Percentiles rank a stretch among this genome's conserved stretches.
Evolutionary conservation across 2,329 filamentous ascomycete genomes (phyloP).

Genomic region (Chrysoporthe austroafricana): DNA sequence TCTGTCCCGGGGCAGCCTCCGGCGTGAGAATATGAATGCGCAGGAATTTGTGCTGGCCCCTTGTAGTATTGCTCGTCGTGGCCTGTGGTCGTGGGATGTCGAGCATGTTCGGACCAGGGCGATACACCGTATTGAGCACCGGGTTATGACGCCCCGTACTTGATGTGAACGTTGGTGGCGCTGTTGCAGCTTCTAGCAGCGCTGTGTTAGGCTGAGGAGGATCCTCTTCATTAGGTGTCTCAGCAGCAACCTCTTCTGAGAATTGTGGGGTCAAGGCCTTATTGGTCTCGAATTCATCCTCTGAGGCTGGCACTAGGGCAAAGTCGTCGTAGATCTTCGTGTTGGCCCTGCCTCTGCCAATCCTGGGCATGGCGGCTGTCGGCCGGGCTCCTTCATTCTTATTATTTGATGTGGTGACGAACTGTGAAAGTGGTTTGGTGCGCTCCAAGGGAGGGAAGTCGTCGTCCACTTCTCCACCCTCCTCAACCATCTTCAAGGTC

Average conservation of each 20-base stretch:
- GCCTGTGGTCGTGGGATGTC: constrained; percentile 58
- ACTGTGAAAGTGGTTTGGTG: constrained; percentile 74
- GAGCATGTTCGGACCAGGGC: constrained; percentile 56
- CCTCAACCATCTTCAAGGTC: constrained; percentile 81
- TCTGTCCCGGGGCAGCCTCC: constrained; percentile 72
- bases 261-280: constrained; percentile 69
- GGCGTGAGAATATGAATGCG: constrained; percentile 72
- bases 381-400: constrained; percentile 28
- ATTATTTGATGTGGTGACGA: constrained; percentile 41
- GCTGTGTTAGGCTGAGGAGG: constrained; percentile 50
- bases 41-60: constrained; percentile 71
- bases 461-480: constrained; percentile 83
- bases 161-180: constrained; percentile 13
- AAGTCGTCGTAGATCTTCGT: constrained; percentile 84
- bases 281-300: constrained; percentile 70
- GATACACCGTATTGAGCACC: constrained; percentile 64
- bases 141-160: constrained; percentile 52
- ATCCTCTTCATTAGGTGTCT: constrained; percentile 47
- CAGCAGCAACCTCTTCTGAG: constrained; percentile 53
- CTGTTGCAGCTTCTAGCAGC: constrained; percentile 26
- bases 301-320: constrained; percentile 73
- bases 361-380: constrained; percentile 62
- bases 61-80: constrained; percentile 47
- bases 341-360: constrained; percentile 66
- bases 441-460: constrained; percentile 81